These are phyloP conservation scores for Pseudocercospora eumusae DNA, from an alignment of 2,329 filamentous ascomycete genomes.

Conservation along the genomic window DNA sequence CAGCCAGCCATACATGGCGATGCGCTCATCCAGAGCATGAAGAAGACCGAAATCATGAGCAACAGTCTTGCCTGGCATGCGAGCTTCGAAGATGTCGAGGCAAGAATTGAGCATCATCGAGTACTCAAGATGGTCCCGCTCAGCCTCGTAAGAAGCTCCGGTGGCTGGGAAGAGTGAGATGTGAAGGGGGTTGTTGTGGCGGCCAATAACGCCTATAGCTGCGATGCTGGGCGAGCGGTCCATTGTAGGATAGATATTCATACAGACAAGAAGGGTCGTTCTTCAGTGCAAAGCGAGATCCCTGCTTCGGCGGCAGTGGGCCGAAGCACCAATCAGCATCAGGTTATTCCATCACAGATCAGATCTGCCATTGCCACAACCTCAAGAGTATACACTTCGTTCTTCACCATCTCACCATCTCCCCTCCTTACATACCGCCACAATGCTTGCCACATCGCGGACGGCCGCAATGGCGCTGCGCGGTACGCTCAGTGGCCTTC, in stretches of 20 bases:
- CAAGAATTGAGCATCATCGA: conserved; percentile 87
- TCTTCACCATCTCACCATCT: conserved; percentile 4
- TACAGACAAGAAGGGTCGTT: too few relatives aligned
- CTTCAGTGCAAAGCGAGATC: background rate
- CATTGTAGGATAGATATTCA: conserved; percentile 39
- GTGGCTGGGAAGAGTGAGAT: conserved; percentile 82
- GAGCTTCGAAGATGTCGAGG: conserved; percentile 90
- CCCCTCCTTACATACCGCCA: conserved; percentile 6
- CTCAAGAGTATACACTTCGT: background rate
- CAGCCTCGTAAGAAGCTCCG: conserved; percentile 22
- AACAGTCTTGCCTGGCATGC: conserved; percentile 68
- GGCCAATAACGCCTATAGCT: conserved; percentile 90
- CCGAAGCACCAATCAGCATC: background rate
- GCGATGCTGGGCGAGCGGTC: conserved; percentile 71
- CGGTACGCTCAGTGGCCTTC: conserved; percentile 45
- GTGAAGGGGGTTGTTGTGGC: conserved; percentile 95
- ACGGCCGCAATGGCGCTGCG: conserved; percentile 57
- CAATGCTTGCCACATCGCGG: conserved; percentile 23
- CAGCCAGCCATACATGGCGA: conserved; percentile 93
- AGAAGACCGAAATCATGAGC: conserved; percentile 89
- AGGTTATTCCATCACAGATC: background rate
- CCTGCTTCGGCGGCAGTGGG: background rate
- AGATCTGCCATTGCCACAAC: conserved; percentile 9
- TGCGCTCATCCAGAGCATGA: conserved; percentile 88
- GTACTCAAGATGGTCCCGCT: conserved; percentile 79